Evolutionary conservation across 352 stramenopile genomes (phyloP).

Genomic region (Phytophthora parvispora): DNA sequence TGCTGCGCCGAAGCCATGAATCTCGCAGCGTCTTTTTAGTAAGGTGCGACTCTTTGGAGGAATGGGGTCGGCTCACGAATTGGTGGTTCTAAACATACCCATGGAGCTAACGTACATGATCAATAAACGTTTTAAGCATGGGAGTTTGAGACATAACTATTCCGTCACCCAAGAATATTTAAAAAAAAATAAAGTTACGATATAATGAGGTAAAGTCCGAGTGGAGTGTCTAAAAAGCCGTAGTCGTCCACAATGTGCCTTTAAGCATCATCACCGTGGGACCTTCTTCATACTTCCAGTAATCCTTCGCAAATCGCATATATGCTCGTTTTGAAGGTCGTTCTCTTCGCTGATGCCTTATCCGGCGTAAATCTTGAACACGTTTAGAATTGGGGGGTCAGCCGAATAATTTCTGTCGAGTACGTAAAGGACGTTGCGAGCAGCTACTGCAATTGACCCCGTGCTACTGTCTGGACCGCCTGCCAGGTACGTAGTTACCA

Average conservation of each 20-base stretch:
- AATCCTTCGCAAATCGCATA: too few relatives aligned
- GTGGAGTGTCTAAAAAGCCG: too few relatives aligned
- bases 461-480: background rate
- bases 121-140: too few relatives aligned
- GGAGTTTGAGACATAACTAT: too few relatives aligned
- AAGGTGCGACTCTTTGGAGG: conserved; percentile 5
- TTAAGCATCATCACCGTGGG: too few relatives aligned
- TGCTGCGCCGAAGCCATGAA: conserved; percentile 22
- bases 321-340: background rate
- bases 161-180: background rate
- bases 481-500: background rate
- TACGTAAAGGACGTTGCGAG: background rate
- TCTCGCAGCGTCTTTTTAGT: background rate
- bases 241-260: too few relatives aligned
- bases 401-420: background rate
- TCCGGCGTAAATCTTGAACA: background rate
- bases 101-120: too few relatives aligned
- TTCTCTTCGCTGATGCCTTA: background rate
- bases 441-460: background rate
- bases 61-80: too few relatives aligned
- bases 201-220: too few relatives aligned
- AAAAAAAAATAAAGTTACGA: background rate
- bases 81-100: too few relatives aligned
- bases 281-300: too few relatives aligned
- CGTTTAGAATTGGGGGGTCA: background rate